Percentiles rank a stretch among this genome's conserved stretches.
These are phyloP conservation scores for Zymoseptoria crescenta DNA, from an alignment of 2,329 filamentous ascomycete genomes.

Conservation along the genomic window DNA sequence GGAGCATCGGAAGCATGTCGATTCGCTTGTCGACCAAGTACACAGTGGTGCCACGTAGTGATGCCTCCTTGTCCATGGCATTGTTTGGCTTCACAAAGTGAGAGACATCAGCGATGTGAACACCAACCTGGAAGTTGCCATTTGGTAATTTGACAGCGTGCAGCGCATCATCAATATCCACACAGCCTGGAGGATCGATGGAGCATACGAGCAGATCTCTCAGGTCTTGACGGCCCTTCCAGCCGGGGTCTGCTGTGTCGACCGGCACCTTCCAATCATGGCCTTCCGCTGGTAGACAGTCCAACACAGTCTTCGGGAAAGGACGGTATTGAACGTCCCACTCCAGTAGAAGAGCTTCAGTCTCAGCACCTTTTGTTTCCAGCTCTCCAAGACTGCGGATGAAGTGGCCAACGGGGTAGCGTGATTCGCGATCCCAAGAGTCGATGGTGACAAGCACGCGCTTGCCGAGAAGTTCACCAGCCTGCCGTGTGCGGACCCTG, in stretches of 20 bases:
- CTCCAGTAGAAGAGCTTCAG: slow-evolving; percentile 85
- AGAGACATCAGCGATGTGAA: slow-evolving; percentile 98
- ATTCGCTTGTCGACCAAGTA: slow-evolving; percentile 99
- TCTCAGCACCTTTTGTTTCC: slow-evolving; percentile 96
- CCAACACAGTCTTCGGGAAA: slow-evolving; percentile 89
- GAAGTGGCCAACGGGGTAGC: slow-evolving; percentile 89
- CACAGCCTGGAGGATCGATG: slow-evolving; percentile 91
- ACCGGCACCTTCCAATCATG: slow-evolving; percentile 88
- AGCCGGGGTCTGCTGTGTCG: slow-evolving; percentile 73
- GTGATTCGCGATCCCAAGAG: slow-evolving; percentile 86
- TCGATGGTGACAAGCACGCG: slow-evolving; percentile 89
- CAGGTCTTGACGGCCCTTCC: slow-evolving; percentile 77
- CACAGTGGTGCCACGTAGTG: slow-evolving; percentile 87
- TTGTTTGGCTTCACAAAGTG: slow-evolving; percentile 97
- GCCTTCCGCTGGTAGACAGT: slow-evolving; percentile 84
- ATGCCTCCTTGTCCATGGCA: slow-evolving; percentile 93
- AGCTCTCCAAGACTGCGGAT: slow-evolving; percentile 86
- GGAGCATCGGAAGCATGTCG: slow-evolving; percentile 95
- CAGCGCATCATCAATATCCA: slow-evolving; percentile 96
- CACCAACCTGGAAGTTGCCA: slow-evolving; percentile 90
- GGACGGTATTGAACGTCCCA: slow-evolving; percentile 97
- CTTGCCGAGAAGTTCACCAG: slow-evolving; percentile 80
- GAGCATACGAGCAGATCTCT: slow-evolving; percentile 86
- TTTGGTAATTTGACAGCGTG: slow-evolving; percentile 80
- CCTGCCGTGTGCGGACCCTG: slow-evolving; percentile 81